Percentiles rank a stretch among this genome's conserved stretches.
Evolutionary conservation across 306 rosid species (phyloP).

Genomic region (Crataegus laevigata): DNA sequence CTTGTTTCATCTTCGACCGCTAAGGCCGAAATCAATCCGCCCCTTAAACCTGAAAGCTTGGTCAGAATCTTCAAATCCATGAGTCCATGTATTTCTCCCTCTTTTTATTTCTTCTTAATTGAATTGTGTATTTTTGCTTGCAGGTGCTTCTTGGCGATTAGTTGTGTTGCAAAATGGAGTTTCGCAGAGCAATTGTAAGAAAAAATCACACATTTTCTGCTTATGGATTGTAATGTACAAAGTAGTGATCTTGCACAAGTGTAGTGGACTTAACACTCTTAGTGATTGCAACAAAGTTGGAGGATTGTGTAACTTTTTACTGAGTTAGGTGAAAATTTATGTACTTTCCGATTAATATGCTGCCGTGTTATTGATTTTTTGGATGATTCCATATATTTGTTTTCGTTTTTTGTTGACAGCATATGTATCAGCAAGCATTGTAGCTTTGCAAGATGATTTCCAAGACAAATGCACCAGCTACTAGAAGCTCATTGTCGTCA

Average conservation of each 20-base stretch:
- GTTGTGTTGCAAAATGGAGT: constrained; percentile 72
- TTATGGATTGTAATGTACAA: not conserved
- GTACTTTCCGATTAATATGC: not conserved
- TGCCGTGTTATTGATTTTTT: not conserved
- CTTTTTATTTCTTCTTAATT: not conserved
- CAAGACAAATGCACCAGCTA: constrained; percentile 49
- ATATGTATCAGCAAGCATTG: constrained; percentile 81
- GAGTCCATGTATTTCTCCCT: not conserved
- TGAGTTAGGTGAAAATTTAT: not conserved
- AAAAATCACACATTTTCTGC: not conserved
- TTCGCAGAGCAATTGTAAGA: constrained; percentile 86
- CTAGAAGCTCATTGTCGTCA: constrained; percentile 61
- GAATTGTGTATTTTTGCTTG: not conserved
- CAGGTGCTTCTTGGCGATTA: constrained; percentile 87
- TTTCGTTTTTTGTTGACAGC: constrained; percentile 43
- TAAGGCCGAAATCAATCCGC: constrained; percentile 63
- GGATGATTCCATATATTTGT: not conserved
- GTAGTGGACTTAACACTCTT: not conserved
- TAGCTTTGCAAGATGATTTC: constrained; percentile 72
- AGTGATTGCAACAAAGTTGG: not conserved
- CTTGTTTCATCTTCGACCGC: constrained; percentile 93
- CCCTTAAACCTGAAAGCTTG: constrained; percentile 86
- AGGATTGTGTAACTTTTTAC: not conserved
- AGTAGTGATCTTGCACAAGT: not conserved
- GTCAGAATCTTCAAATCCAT: constrained; percentile 32